Conservation (phyloP, 495 filamentous ascomycete species). For the Tirmania nivea region DNA sequence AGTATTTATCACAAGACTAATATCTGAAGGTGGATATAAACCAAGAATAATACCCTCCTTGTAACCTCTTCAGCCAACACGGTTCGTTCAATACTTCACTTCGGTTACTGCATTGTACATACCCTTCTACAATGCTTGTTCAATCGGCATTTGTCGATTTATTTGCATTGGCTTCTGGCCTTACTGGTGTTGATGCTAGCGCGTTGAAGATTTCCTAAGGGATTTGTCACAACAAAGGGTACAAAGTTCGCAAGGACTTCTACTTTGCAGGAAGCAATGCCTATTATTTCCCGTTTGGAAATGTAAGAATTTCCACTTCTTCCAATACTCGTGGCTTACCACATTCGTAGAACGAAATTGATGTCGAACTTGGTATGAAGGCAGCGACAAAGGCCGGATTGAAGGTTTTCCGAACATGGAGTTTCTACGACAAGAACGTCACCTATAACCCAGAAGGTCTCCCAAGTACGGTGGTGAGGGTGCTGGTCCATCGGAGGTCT, state of each 20-base stretch:
- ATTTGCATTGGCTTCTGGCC: background rate
- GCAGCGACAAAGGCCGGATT: conserved; percentile 33
- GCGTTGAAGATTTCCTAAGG: conserved; percentile 9
- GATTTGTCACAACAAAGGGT: conserved; percentile 30
- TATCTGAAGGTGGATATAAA: too few species aligned
- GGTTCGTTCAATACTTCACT: too few species aligned
- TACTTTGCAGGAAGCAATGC: conserved; percentile 51
- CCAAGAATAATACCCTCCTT: too few species aligned
- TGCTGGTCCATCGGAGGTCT: conserved; percentile 30
- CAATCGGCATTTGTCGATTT: background rate
- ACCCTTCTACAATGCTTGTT: background rate
- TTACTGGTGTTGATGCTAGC: background rate
- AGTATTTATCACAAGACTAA: too few species aligned
- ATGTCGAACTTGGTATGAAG: conserved; percentile 37
- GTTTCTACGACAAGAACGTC: conserved; percentile 37
- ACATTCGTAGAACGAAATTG: conserved; percentile 26
- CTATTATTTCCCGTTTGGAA: conserved; percentile 46
- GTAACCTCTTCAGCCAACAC: too few species aligned
- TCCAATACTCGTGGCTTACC: background rate
- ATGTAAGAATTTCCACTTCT: conserved; percentile 14
- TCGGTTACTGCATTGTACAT: background rate
- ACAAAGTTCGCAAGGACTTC: conserved; percentile 38
- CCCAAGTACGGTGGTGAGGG: conserved; percentile 29
- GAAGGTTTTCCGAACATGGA: conserved; percentile 48
- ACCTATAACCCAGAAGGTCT: conserved; percentile 22